phyloP scores from a whole-genome alignment of 768 basidiomycete genomes.

The Leccinellum luteum region DNA sequence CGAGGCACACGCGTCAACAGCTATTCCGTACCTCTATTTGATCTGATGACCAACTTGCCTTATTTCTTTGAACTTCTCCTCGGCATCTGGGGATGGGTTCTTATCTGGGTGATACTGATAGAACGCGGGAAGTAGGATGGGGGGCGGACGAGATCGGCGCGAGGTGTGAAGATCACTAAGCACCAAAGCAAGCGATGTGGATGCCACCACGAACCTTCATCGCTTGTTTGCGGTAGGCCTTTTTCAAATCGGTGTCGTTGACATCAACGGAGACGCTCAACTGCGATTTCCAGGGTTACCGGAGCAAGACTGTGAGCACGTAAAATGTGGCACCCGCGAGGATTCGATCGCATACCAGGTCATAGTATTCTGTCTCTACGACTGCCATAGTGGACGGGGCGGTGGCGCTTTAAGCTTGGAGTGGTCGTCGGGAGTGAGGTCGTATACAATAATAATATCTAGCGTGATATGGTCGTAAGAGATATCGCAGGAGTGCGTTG shows the following conservation, averaged over 20 bases:
- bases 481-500: neutral
- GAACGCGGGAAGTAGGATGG: neutral
- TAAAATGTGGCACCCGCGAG: neutral
- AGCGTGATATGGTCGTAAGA: conserved; percentile 7
- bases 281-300: conserved; percentile 34
- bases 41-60: conserved; percentile 47
- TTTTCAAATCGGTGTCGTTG: conserved; percentile 83
- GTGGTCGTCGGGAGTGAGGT: conserved; percentile 4
- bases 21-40: conserved; percentile 7
- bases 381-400: conserved; percentile 59
- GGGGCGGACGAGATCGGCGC: neutral
- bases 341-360: conserved; percentile 52
- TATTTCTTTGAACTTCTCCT: conserved; percentile 96
- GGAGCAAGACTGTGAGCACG: neutral
- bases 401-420: neutral
- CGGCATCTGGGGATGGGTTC: conserved; percentile 89
- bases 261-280: conserved; percentile 71
- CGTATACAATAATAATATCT: neutral
- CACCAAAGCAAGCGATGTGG: neutral
- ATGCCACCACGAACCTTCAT: conserved; percentile 65
- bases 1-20: conserved; percentile 18
- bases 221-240: conserved; percentile 91
- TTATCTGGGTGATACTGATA: conserved; percentile 93
- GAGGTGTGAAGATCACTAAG: neutral
- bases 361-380: conserved; percentile 89